Evolutionary conservation across 148 eudicot genomes (phyloP).

Genomic region (Silene latifolia): DNA sequence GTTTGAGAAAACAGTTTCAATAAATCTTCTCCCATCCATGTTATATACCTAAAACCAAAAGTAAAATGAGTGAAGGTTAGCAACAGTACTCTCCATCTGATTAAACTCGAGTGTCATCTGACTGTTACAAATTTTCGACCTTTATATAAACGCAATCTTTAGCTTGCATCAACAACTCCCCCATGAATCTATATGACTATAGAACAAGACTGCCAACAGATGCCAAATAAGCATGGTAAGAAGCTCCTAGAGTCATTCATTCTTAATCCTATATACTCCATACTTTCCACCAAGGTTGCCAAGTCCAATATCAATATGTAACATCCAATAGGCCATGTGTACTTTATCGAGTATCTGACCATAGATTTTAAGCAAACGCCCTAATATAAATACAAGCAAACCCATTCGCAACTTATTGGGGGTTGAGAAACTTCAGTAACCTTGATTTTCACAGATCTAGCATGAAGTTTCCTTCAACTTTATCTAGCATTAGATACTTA

Average conservation of each 20-base stretch:
- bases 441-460: not conserved
- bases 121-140: too few relatives aligned
- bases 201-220: not conserved
- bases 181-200: not conserved
- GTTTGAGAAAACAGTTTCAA: slow-evolving; percentile 55
- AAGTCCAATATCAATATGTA: not conserved
- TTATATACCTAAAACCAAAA: slow-evolving; percentile 62
- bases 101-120: not conserved
- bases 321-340: not conserved
- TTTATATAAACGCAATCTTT: too few relatives aligned
- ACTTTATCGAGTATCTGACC: not conserved
- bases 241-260: not conserved
- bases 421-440: not conserved
- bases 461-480: not conserved
- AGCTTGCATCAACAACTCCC: not conserved
- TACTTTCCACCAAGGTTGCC: not conserved
- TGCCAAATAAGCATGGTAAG: not conserved
- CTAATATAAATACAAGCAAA: not conserved
- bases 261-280: not conserved
- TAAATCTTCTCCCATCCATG: slow-evolving; percentile 96
- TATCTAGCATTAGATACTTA: not conserved
- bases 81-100: not conserved
- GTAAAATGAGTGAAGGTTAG: not conserved
- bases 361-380: not conserved
- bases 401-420: not conserved